Conservation (phyloP, 1,284 basidiomycete species). For the Puccinia horiana region DNA sequence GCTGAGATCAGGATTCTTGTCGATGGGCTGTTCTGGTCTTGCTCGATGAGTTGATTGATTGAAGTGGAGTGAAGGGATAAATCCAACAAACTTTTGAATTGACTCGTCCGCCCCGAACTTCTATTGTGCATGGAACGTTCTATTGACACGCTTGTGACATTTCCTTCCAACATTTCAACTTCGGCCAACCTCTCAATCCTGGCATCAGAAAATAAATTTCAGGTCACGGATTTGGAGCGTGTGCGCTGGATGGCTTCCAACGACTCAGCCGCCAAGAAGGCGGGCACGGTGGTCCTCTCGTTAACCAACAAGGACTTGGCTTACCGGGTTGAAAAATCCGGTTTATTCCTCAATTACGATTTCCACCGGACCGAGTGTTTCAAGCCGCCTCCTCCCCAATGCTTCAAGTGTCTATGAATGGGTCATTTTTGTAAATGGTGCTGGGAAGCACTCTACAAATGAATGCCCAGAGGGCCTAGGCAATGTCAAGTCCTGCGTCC, state of each 20-base stretch:
- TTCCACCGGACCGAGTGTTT: background rate
- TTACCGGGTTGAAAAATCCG: background rate
- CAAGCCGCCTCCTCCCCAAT: background rate
- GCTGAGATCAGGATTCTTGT: too few species aligned
- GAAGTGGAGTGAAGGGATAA: too few species aligned
- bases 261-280: background rate
- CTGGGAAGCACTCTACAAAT: background rate
- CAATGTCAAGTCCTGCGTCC: background rate
- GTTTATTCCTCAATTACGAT: background rate
- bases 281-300: background rate
- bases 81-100: too few species aligned
- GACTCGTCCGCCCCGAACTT: too few species aligned
- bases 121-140: too few species aligned
- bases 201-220: background rate
- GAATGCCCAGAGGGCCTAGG: too few species aligned
- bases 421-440: conserved; percentile 9
- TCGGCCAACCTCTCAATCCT: background rate
- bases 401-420: too few species aligned
- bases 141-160: too few species aligned
- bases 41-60: too few species aligned
- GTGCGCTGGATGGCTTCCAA: background rate
- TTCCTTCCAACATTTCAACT: background rate
- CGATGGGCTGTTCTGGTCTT: too few species aligned
- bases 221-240: background rate
- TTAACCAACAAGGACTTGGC: background rate